Evolutionary conservation across 768 basidiomycete species (phyloP), one percentile per base, ranked within the genome.

Genomic region (Suillus spraguei): DNA sequence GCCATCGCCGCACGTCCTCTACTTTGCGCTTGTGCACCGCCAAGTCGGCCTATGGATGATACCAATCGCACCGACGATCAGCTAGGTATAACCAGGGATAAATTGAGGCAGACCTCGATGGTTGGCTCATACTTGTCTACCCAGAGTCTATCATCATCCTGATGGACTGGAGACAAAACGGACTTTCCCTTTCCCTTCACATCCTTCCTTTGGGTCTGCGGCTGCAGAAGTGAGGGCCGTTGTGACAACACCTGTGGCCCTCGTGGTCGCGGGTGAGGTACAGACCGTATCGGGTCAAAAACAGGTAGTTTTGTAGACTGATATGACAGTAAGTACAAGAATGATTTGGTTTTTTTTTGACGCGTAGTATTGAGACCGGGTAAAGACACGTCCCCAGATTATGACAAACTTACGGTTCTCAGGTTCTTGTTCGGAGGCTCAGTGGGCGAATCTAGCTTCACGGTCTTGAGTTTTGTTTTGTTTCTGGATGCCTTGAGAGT

Each of bases 21-120:
- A 94, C 86, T 73, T 94, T 95, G 28, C 83, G 83, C 61, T 86
- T 83, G 76, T 96, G 91, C 41, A 95, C 89, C 4, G 91, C 91
- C 9, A 95, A 77, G 44, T 92, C 87, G 46, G 83, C 86, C 87
- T 93, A 59, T 50, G 39, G 17, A 62, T 59, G 41, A 59, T 64
- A 17, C 16, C 53, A 28, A 28, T 24, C 5, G 17, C 38, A 56
- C 22, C 22, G 3, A 38, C 54, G 24, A 39, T 56, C 17, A 56
- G 55, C 55, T 28, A 16, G 5, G 62, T 49, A 16, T 63, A 61
- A 50, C 44, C 49, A 63, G 38, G 14, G 28, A 47, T 36, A 47
- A n/a, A 60, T n/a, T 55, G 64, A 60, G 64, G 53, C 74, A 58
- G 58, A 85, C 88, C 77, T 87, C 87, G 10, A 83, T 80, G 2